Conservation (phyloP, 306 rosid genomes). For the Datisca glomerata region DNA sequence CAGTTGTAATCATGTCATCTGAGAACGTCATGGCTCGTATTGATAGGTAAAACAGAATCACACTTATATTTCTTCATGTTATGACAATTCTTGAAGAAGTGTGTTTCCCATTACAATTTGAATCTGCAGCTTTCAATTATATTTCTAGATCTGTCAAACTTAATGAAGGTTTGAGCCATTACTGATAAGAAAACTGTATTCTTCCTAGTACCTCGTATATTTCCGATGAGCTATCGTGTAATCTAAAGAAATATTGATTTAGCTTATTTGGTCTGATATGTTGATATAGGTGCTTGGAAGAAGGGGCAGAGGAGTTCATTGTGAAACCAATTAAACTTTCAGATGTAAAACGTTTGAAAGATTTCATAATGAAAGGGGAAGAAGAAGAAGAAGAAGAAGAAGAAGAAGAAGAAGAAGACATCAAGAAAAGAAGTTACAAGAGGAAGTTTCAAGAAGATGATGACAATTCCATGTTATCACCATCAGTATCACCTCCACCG, state of each 20-base stretch:
- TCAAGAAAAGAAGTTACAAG: conserved; percentile 14
- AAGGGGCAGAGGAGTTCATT: conserved; percentile 90
- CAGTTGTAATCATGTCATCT: conserved; percentile 93
- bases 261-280: no score
- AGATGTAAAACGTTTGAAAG: conserved; percentile 71
- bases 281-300: conserved; percentile 96
- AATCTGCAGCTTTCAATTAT: no score
- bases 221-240: no score
- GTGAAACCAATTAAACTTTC: conserved; percentile 81
- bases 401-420: no score
- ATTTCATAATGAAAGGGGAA: conserved; percentile 46
- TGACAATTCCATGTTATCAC: conserved; percentile 5
- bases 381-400: conserved; percentile 28
- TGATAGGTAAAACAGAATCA: conserved; percentile 87
- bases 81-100: no score
- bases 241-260: no score
- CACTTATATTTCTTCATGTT: no score
- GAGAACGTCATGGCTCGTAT: conserved; percentile 83
- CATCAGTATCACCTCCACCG: conserved; percentile 12
- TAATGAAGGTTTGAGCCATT: no score
- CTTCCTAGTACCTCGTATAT: no score
- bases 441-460: conserved; percentile 32
- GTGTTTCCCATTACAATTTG: no score
- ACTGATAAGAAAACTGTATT: no score
- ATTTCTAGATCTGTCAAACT: no score